Percentiles rank a stretch among this genome's conserved stretches.
These are phyloP conservation scores for Leccinum arenicola DNA, from an alignment of 768 basidiomycete genomes.

Conservation along the genomic window DNA sequence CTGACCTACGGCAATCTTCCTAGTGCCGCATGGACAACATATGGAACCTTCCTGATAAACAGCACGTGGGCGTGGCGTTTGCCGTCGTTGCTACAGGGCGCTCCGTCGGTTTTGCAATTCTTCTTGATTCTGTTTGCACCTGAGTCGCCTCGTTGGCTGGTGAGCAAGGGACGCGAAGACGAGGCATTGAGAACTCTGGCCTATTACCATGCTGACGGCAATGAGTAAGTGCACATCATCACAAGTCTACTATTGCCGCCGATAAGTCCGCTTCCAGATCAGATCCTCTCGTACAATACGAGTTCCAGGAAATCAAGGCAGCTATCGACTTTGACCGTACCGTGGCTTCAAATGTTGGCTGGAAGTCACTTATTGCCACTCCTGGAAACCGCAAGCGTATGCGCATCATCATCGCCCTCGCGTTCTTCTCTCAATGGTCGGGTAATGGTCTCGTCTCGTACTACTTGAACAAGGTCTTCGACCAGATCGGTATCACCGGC, in stretches of 20 bases:
- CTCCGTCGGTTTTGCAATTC: slow-evolving; percentile 69
- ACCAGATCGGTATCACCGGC: slow-evolving; percentile 62
- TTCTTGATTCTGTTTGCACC: slow-evolving; percentile 65
- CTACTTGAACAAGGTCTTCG: slow-evolving; percentile 75
- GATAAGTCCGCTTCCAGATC: slow-evolving; percentile 31
- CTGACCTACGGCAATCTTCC: background rate
- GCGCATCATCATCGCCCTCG: slow-evolving; percentile 71
- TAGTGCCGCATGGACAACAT: slow-evolving; percentile 83
- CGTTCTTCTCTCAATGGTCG: slow-evolving; percentile 86
- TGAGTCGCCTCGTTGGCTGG: slow-evolving; percentile 82
- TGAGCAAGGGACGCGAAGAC: slow-evolving; percentile 69
- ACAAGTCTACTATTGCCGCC: background rate
- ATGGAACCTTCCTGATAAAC: slow-evolving; percentile 69
- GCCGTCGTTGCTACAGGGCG: slow-evolving; percentile 68
- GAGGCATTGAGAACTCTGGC: slow-evolving; percentile 71
- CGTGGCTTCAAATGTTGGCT: slow-evolving; percentile 59
- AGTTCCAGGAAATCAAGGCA: slow-evolving; percentile 79
- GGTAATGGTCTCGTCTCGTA: slow-evolving; percentile 83
- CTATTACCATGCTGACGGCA: slow-evolving; percentile 80
- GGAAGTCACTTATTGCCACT: slow-evolving; percentile 64
- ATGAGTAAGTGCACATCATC: slow-evolving; percentile 40
- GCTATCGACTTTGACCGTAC: slow-evolving; percentile 67
- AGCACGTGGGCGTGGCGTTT: slow-evolving; percentile 81
- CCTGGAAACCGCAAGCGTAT: slow-evolving; percentile 75
- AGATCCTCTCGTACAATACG: slow-evolving; percentile 68